Percentiles rank a stretch among this genome's conserved stretches.
Conservation (phyloP, 257 asterid species). For the Solanum arcanum region DNA sequence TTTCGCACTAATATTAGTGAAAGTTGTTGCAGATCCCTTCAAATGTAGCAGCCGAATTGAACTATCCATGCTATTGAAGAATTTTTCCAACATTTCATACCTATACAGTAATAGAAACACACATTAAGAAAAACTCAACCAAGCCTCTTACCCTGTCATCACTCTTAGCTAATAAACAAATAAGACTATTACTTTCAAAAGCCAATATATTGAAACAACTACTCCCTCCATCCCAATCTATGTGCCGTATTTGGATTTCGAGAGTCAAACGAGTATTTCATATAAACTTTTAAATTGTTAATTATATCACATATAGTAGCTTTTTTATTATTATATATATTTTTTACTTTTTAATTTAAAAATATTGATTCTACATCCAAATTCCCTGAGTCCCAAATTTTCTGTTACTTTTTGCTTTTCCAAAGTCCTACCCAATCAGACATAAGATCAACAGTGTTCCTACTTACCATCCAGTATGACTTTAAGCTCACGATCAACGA, state of each 20-base stretch:
- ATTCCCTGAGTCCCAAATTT: neutral
- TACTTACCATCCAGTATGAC: fast-evolving
- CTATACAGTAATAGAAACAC: neutral
- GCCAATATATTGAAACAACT: neutral
- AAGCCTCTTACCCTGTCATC: neutral
- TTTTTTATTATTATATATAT: too few species aligned
- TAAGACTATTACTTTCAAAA: neutral
- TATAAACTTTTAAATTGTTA: neutral
- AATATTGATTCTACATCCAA: neutral
- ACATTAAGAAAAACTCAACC: neutral
- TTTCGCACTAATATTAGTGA: slow-evolving; percentile 50
- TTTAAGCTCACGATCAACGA: fast-evolving
- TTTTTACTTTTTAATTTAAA: neutral
- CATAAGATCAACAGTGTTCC: neutral
- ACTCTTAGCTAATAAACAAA: neutral
- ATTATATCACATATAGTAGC: neutral
- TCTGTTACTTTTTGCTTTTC: neutral
- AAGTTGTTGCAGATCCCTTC: slow-evolving; percentile 44
- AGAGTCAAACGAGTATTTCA: neutral
- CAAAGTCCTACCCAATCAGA: fast-evolving
- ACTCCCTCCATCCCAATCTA: neutral
- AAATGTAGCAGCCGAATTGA: slow-evolving; percentile 61
- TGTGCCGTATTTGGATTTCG: neutral
- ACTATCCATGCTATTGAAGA: slow-evolving; percentile 73
- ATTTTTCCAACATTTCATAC: slow-evolving; percentile 60